phyloP scores from a whole-genome alignment of 768 basidiomycete species.

The Leccinum olivaceopallidum region DNA sequence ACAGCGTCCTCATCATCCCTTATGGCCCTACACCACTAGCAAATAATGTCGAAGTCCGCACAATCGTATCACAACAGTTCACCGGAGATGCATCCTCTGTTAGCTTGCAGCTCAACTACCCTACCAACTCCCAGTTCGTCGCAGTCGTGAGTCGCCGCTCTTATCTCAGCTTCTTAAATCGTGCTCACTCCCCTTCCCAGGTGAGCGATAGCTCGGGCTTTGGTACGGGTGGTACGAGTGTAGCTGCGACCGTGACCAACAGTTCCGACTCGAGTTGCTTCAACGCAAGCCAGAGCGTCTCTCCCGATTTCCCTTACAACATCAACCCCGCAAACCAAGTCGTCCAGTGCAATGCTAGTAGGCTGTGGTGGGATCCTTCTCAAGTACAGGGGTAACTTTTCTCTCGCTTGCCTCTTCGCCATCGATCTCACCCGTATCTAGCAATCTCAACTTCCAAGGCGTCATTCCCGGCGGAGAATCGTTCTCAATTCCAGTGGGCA shows the following conservation, averaged over 20 bases:
- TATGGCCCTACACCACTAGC: slow-evolving; percentile 61
- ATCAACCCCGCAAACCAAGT: slow-evolving; percentile 63
- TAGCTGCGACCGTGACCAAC: slow-evolving; percentile 52
- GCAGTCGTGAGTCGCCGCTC: slow-evolving; percentile 59
- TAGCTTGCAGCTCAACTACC: slow-evolving; percentile 62
- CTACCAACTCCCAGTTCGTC: slow-evolving; percentile 70
- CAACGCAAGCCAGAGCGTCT: slow-evolving; percentile 45
- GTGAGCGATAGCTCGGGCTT: slow-evolving; percentile 62
- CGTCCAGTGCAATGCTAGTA: slow-evolving; percentile 61
- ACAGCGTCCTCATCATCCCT: slow-evolving; percentile 65
- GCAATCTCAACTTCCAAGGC: slow-evolving; percentile 63
- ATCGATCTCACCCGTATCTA: slow-evolving; percentile 22
- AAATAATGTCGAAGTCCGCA: slow-evolving; percentile 64
- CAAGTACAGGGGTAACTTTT: slow-evolving; percentile 52
- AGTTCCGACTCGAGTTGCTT: slow-evolving; percentile 63
- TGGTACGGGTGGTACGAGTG: slow-evolving; percentile 75
- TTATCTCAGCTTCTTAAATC: background rate
- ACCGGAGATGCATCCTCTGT: slow-evolving; percentile 38
- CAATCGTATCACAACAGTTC: slow-evolving; percentile 58
- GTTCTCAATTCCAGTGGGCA: slow-evolving; percentile 57
- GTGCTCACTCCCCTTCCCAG: slow-evolving; percentile 31
- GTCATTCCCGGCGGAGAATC: slow-evolving; percentile 82
- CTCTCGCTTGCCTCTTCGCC: background rate
- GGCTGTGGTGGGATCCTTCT: slow-evolving; percentile 59
- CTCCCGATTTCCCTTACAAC: slow-evolving; percentile 58